Evolutionary conservation across 2,329 filamentous ascomycete species (phyloP), one percentile per base, ranked within the genome.

Genomic region (Malbranchea cinnamomea): DNA sequence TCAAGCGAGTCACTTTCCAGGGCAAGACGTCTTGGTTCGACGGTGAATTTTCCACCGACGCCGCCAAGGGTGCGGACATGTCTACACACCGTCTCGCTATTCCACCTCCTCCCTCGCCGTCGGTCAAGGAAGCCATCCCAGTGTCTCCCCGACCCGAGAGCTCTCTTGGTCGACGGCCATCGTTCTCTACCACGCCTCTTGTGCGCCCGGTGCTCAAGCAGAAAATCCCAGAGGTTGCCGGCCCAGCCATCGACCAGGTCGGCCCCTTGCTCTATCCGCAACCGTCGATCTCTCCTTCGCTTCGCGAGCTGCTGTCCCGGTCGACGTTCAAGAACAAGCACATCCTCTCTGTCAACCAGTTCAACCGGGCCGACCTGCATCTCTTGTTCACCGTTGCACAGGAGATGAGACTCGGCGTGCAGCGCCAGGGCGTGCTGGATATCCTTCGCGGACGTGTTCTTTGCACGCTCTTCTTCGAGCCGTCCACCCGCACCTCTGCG

Each of bases 401-500:
- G 54, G 89, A 98, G 61, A 95, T 98, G 85, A 80, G 87, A 17
- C 71, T 93, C 11, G 85, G 84, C 31, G 89, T 94, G 17, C 82
- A 95, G 60, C 78, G 85, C 28, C 78, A 92, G 46, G 89, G 89
- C 36, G 79, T 89, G 17, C 67, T 98, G 29, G 78, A 89, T 47
- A 68, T 92, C 33, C 72, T 98, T 37, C 81, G 79, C 46, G 84
- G 85, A 16, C 75, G 80, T 26, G 72, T 98, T 8, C 68, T 98
- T 21, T 83, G 78, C 59, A 89, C 82, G 2, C 74, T 98, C 62
- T 98, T 98, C 69, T 98, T 85, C 57, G 89, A 98, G 65, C 89
- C 89, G 2, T 95, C 87, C 1, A 98, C 89, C 2, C 73, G 89
- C 32, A 98, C 89, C 4, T 94, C 87, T 8, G 74, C 81, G 21